Evolutionary conservation across 257 asterid species (phyloP).

Genomic region (Agastache rugosa): DNA sequence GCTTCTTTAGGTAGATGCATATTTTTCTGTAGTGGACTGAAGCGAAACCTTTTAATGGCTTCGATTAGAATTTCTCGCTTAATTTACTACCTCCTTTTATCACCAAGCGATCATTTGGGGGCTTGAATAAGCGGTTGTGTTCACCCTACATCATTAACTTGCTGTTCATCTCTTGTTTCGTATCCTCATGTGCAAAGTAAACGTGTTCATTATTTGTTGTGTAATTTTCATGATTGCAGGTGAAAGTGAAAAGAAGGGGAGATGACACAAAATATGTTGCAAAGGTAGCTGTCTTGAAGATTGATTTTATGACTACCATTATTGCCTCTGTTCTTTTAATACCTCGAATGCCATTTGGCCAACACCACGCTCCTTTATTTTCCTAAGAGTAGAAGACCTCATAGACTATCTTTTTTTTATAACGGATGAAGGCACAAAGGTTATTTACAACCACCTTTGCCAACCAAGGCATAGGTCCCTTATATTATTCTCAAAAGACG

Average conservation of each 20-base stretch:
- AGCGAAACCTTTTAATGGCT: neutral
- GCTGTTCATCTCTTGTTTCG: neutral
- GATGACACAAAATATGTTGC: conserved; percentile 91
- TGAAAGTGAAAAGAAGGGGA: conserved; percentile 92
- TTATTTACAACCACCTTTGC: neutral
- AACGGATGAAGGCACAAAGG: neutral
- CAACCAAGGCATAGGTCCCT: neutral
- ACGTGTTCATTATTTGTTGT: conserved; percentile 30
- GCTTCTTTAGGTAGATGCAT: neutral
- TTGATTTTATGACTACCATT: conserved; percentile 1
- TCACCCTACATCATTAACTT: neutral
- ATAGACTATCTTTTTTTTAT: neutral
- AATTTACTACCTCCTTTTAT: neutral
- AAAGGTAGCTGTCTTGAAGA: conserved; percentile 58
- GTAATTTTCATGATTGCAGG: conserved; percentile 55
- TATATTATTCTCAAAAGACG: conserved; percentile 2
- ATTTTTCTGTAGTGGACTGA: neutral
- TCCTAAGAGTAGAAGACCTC: neutral
- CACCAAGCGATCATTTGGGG: too few species aligned
- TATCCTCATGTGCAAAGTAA: conserved; percentile 7
- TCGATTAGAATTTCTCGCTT: neutral
- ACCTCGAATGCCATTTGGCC: conserved; percentile 4
- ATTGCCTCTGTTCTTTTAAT: neutral
- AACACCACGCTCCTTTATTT: neutral
- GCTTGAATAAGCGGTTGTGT: neutral